Percentiles rank a stretch among this genome's conserved stretches.
Evolutionary conservation across 2,329 filamentous ascomycete genomes (phyloP).

Genomic region (Fusarium sp.): DNA sequence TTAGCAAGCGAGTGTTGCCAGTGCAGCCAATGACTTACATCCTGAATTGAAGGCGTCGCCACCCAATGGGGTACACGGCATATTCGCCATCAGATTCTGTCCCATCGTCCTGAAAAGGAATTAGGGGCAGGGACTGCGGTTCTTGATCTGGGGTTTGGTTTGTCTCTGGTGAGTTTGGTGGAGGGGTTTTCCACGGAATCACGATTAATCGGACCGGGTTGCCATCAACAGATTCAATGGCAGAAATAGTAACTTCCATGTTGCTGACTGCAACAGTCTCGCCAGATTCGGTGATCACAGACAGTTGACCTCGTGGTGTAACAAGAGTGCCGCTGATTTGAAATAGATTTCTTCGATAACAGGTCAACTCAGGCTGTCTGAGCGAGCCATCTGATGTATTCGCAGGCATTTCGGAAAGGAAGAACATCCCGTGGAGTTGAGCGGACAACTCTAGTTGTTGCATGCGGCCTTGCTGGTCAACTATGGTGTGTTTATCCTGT

Average conservation of each 20-base stretch:
- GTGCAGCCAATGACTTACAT: constrained; percentile 62
- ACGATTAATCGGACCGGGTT: constrained; percentile 94
- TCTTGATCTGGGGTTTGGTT: constrained; percentile 80
- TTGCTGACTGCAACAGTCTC: constrained; percentile 84
- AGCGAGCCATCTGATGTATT: constrained; percentile 66
- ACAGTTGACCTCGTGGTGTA: constrained; percentile 79
- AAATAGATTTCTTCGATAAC: constrained; percentile 94
- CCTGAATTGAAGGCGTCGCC: constrained; percentile 92
- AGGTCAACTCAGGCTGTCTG: constrained; percentile 85
- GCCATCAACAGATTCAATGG: constrained; percentile 93
- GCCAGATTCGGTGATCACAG: constrained; percentile 83
- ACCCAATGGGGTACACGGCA: constrained; percentile 91
- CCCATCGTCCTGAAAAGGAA: constrained; percentile 71
- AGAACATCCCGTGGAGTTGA: constrained; percentile 90
- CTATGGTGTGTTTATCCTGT: constrained; percentile 69
- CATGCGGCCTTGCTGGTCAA: constrained; percentile 68
- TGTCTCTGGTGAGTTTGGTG: constrained; percentile 77
- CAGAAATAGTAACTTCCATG: constrained; percentile 89
- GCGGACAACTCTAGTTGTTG: constrained; percentile 73
- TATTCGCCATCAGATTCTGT: constrained; percentile 77
- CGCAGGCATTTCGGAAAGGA: constrained; percentile 81
- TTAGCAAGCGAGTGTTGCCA: constrained; percentile 13
- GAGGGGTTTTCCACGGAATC: constrained; percentile 97
- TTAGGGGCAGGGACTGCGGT: constrained; percentile 81
- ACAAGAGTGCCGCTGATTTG: constrained; percentile 93